Evolutionary conservation across 2,329 filamentous ascomycete genomes (phyloP).

Genomic region (Exophiala oligosperma): DNA sequence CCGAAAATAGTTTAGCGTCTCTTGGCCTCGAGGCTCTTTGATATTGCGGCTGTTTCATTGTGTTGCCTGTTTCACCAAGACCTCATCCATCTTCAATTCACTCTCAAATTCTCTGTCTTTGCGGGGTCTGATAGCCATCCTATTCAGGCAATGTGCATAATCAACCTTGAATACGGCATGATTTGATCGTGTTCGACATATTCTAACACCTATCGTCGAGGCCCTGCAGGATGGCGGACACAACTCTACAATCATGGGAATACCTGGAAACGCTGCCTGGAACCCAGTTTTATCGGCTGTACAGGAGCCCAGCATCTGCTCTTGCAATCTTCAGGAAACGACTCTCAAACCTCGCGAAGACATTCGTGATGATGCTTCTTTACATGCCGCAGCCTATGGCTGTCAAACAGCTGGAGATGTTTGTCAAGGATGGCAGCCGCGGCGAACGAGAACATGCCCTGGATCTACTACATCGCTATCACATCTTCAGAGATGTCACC

Average conservation of each 20-base stretch:
- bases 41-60: neutral
- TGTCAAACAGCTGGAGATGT: conserved; percentile 77
- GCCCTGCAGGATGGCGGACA: conserved; percentile 18
- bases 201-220: neutral
- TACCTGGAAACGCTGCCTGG: conserved; percentile 91
- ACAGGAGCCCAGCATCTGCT: conserved; percentile 92
- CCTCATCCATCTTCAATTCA: neutral
- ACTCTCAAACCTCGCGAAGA: conserved; percentile 92
- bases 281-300: conserved; percentile 85
- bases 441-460: conserved; percentile 81
- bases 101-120: no score
- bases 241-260: conserved; percentile 66
- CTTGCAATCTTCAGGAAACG: conserved; percentile 96
- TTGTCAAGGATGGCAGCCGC: conserved; percentile 71
- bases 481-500: conserved; percentile 72
- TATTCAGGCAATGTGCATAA: no score
- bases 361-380: conserved; percentile 90
- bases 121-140: no score
- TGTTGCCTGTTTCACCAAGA: neutral
- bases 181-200: neutral
- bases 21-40: neutral
- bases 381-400: conserved; percentile 83
- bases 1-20: neutral
- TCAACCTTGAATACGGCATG: neutral
- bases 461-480: conserved; percentile 77